A percentile compares a stretch with the other conserved stretches of the same genome.
Conservation (phyloP, 371 early-diverging fungal species). For the Syncephalastrum sp. region DNA sequence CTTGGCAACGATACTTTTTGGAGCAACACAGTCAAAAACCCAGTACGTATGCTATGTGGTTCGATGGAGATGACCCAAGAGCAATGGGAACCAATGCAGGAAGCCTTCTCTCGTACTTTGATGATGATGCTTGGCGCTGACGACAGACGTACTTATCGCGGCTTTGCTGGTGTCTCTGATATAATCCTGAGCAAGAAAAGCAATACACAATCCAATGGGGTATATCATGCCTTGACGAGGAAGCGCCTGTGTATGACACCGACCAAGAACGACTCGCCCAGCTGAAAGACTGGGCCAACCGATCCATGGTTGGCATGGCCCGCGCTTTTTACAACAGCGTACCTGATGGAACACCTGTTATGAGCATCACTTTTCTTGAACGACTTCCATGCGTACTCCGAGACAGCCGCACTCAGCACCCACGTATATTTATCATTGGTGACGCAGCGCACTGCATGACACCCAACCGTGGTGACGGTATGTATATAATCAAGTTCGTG, state of each 20-base stretch:
- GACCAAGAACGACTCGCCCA: conserved; percentile 9
- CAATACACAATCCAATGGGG: conserved; percentile 8
- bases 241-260: conserved; percentile 2
- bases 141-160: neutral
- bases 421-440: conserved; percentile 12
- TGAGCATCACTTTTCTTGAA: conserved; percentile 11
- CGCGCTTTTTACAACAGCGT: neutral
- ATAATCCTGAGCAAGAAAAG: neutral
- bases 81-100: too few species aligned
- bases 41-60: too few species aligned
- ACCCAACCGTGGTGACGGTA: conserved; percentile 22
- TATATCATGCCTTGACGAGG: conserved; percentile 5
- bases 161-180: neutral
- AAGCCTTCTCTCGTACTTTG: too few species aligned
- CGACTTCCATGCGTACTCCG: neutral
- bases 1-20: too few species aligned
- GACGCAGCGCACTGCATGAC: conserved; percentile 29
- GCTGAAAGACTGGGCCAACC: conserved; percentile 7
- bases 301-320: conserved; percentile 1
- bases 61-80: too few species aligned
- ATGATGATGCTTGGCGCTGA: too few species aligned
- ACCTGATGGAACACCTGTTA: neutral
- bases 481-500: neutral
- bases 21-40: too few species aligned
- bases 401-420: neutral